Base-by-base conservation (phyloP, 1,139 yeast species). In the Pichia sp. region DNA sequence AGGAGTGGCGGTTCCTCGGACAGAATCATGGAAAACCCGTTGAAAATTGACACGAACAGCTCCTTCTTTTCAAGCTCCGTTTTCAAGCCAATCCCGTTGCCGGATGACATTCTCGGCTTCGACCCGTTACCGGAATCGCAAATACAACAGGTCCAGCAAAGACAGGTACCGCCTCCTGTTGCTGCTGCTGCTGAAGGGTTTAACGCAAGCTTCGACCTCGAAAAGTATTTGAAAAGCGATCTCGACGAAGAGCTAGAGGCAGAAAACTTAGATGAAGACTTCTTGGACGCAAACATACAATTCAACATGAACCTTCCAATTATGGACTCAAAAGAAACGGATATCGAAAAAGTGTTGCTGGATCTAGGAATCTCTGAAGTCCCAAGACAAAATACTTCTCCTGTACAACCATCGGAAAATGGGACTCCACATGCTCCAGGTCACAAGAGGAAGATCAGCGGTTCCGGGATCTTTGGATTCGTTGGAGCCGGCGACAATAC, bases 381-480 rank as follows among this genome's bases (percentile, higher is more conserved):
- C 8, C 57, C 59, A 4, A 31, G 17, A 17, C 46, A 42, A 16
- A 14, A 27, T 6, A 20, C 20, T 6, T 10, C 46, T 12, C 29
- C 20, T 27, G 49, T 36, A 31, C 52, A 30, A 16, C 47, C 42
- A 30, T 4, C 40, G 14, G 17, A 10, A 14, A n/a, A 5, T n/a
- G 16, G 3, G 4, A 38, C 14, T 10, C 9, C 41, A 14, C 41
- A 38, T 20, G 9, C 16, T 14, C 41, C 16, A 14, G 41, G 41
- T n/a, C 73, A 70, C 54, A 50, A 61, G 9, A 62, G 71, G 49
- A 64, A 66, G 53, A 50, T 65, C 4, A 78, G 83, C 68, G 85
- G 85, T 2, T 80, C 85, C 2, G 85, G 81, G 6, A 81, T 81
- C 24, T 81, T 81, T 62, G 85, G 85, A 0, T 80, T 73, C 60